These are phyloP conservation scores for Rhizopogon rudus DNA, from an alignment of 768 basidiomycete species.

Conservation along the genomic window DNA sequence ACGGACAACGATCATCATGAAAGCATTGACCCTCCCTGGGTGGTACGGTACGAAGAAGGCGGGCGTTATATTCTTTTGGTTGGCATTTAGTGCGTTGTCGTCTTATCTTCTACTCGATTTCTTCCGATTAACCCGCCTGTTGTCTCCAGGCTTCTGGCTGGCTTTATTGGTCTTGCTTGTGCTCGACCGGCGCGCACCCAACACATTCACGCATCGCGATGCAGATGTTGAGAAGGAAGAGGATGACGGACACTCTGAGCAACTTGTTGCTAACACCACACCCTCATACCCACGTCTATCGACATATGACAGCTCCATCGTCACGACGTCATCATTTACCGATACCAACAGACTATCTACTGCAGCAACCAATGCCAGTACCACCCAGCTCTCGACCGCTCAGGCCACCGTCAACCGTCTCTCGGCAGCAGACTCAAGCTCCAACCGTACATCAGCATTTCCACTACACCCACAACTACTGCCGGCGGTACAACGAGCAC, in stretches of 20 bases:
- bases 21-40: too few species aligned
- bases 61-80: constrained; percentile 74
- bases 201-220: constrained; percentile 56
- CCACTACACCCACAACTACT: too few species aligned
- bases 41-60: too few species aligned
- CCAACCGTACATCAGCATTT: too few species aligned
- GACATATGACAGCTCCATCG: constrained; percentile 18
- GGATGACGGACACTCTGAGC: constrained; percentile 32
- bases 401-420: too few species aligned
- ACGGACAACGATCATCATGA: too few species aligned
- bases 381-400: not conserved
- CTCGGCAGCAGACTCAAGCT: too few species aligned
- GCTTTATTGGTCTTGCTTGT: constrained; percentile 62
- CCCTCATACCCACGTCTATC: constrained; percentile 19
- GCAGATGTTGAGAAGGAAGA: constrained; percentile 44
- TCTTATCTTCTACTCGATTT: not conserved
- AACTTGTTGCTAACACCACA: constrained; percentile 26
- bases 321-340: constrained; percentile 37
- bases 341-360: constrained; percentile 49
- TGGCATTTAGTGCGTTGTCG: constrained; percentile 60
- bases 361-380: constrained; percentile 24
- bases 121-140: constrained; percentile 2
- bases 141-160: constrained; percentile 80
- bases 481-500: too few species aligned
- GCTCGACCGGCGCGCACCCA: constrained; percentile 64